Base-by-base conservation (phyloP, 148 eudicot species). In the Bassia scoparia region DNA sequence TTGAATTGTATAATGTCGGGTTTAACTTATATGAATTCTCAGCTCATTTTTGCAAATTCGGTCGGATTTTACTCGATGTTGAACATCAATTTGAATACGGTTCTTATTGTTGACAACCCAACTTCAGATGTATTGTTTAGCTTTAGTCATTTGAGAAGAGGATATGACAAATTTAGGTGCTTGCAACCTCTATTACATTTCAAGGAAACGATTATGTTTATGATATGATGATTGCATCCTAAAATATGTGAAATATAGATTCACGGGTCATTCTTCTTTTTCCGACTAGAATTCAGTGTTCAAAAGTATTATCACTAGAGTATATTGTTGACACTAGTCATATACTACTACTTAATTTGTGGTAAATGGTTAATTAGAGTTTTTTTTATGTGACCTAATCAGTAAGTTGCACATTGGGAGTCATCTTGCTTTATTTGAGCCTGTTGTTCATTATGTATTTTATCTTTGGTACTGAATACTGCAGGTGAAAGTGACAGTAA, bases 401-500 rank as follows among this genome's bases (percentile, higher is more conserved):
- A 8, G 13, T 7, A 8, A 41, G 46, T 14, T 41, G 0, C 9
- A 14, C 10, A 5, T 0, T 41, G 6, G 8, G 46, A 18, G 21
- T 31, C 24, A 8, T 11, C 30, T 3, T 59, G 35, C 44, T 58
- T 43, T 41, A 15, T n/a, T 59, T n/a, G n/a, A 15, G 17, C 29
- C 61, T 76, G 17, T 30, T 53, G 54, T 52, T 62, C 6, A 26
- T 41, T 54, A 14, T 50, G 8, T 41, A 61, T 73, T 38, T 68
- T 68, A 29, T 33, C 24, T 12, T 18, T 60, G 24, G 29, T 63
- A 18, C 41, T 65, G 23, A 48, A 70, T 68, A 33, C 81, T 84
- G 70, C 84, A 95, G 99, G 93, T 72, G 92, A 95, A 52, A 87
- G 71, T 73, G 99, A 89, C 55, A 87, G 82, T 79, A 88, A 68